A percentile compares a stretch with the other conserved stretches of the same genome.
These are phyloP conservation scores for Aspergillus cavernicola DNA, from an alignment of 495 filamentous ascomycete species.

Conservation along the genomic window DNA sequence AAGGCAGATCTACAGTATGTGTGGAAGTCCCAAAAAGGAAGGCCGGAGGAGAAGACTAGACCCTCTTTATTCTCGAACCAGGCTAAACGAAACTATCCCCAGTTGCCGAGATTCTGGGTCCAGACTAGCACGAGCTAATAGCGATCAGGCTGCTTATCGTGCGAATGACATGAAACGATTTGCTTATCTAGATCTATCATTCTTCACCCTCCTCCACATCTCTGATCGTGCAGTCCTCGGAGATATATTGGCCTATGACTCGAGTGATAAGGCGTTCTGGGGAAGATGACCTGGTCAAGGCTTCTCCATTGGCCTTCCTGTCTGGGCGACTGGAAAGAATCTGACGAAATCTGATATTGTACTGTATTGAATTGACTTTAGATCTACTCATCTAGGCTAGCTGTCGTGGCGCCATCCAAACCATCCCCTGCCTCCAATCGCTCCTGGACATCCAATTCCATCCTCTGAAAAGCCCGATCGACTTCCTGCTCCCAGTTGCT, in stretches of 20 bases:
- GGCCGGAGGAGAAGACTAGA: conserved; percentile 24
- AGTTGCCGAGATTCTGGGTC: background rate
- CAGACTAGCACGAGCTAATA: conserved; percentile 2
- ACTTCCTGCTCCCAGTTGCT: conserved; percentile 81
- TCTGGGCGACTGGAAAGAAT: conserved; percentile 4
- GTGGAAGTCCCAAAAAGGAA: conserved; percentile 25
- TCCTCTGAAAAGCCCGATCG: conserved; percentile 66
- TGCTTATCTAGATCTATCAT: background rate
- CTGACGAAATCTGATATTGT: too few relatives aligned
- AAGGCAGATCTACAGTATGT: background rate
- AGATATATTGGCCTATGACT: background rate
- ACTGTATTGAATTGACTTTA: background rate
- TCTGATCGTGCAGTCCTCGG: background rate
- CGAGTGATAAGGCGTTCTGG: background rate
- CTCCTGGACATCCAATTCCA: conserved; percentile 65
- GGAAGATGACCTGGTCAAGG: background rate
- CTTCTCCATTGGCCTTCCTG: conserved; percentile 13
- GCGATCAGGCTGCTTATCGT: conserved; percentile 8
- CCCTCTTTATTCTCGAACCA: too few relatives aligned
- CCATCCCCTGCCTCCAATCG: conserved; percentile 35
- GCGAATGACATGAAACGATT: conserved; percentile 1
- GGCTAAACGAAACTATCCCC: background rate
- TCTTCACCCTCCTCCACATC: background rate
- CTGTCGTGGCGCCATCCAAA: conserved; percentile 7
- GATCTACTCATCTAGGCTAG: background rate